Percentiles rank a stretch among this genome's conserved stretches.
Evolutionary conservation across 1,284 basidiomycete genomes (phyloP).

Genomic region (Inonotus obliquus): DNA sequence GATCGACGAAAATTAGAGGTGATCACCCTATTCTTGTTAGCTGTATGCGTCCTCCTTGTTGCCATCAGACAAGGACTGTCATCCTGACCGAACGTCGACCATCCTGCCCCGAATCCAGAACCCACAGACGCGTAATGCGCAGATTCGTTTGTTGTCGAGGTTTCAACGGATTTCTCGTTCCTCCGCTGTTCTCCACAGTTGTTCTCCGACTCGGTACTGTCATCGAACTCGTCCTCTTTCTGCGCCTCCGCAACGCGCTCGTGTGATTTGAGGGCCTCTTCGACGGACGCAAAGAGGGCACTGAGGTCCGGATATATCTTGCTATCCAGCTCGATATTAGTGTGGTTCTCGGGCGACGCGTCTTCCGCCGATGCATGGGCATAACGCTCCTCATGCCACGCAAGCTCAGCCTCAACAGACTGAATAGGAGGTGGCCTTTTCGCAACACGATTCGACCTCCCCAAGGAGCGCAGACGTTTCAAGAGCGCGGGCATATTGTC

Average conservation of each 20-base stretch:
- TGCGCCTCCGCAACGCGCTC: background rate
- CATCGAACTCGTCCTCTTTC: background rate
- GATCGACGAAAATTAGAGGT: slow-evolving; percentile 1
- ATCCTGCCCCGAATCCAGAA: background rate
- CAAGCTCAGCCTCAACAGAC: background rate
- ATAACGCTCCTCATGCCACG: background rate
- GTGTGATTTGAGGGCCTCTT: slow-evolving; percentile 7
- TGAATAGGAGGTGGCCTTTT: background rate
- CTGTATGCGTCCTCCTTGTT: background rate
- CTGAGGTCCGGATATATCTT: slow-evolving; percentile 14
- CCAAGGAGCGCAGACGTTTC: slow-evolving; percentile 9
- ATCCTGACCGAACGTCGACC: slow-evolving; percentile 14
- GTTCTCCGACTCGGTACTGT: background rate
- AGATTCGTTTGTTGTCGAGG: background rate
- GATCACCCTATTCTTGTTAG: background rate
- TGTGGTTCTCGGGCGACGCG: background rate
- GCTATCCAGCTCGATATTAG: background rate
- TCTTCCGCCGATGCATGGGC: background rate
- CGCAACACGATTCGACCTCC: background rate
- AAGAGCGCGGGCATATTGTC: slow-evolving; percentile 14
- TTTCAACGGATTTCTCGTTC: background rate
- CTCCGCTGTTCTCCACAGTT: background rate
- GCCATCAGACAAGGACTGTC: background rate
- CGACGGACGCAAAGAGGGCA: slow-evolving; percentile 4
- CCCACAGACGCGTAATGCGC: background rate